A percentile compares a stretch with the other conserved stretches of the same genome.
phyloP scores from a whole-genome alignment of 2,329 filamentous ascomycete species.

The Pseudocercospora fuligena region DNA sequence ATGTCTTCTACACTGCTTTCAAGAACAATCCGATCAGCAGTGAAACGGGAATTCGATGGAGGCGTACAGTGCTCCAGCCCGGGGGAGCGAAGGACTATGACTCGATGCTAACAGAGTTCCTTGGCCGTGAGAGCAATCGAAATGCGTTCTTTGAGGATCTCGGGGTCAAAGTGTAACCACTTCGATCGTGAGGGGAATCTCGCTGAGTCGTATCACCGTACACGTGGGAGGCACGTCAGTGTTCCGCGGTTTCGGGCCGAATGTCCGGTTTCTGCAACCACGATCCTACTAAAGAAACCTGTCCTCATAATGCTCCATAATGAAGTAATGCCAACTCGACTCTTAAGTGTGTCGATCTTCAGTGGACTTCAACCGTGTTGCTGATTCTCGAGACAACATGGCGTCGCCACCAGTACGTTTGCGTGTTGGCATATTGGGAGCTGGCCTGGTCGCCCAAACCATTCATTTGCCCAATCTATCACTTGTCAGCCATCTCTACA shows the following conservation, averaged over 20 bases:
- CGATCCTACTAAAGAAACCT: no score
- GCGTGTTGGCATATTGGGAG: conserved; percentile 53
- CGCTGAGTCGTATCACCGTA: no score
- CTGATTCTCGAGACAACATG: neutral
- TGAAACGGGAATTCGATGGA: conserved; percentile 6
- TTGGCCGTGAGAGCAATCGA: conserved; percentile 13
- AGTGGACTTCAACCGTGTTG: no score
- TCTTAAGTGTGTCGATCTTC: no score
- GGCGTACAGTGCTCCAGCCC: conserved; percentile 10
- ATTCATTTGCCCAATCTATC: conserved; percentile 59
- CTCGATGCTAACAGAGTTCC: conserved; percentile 9
- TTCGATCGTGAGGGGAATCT: neutral
- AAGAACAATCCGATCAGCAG: conserved; percentile 8
- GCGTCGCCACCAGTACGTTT: neutral
- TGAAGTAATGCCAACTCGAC: no score
- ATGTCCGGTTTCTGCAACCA: no score
- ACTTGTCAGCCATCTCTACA: conserved; percentile 52
- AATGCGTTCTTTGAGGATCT: conserved; percentile 15
- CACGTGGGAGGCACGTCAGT: no score
- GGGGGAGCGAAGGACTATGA: conserved; percentile 15
- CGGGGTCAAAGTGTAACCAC: neutral
- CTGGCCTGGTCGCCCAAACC: conserved; percentile 52
- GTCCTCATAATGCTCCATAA: no score
- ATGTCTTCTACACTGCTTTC: conserved; percentile 18
- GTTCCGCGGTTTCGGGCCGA: no score